Evolutionary conservation across 2,329 filamentous ascomycete genomes (phyloP).

Genomic region (Claviceps purpurea): DNA sequence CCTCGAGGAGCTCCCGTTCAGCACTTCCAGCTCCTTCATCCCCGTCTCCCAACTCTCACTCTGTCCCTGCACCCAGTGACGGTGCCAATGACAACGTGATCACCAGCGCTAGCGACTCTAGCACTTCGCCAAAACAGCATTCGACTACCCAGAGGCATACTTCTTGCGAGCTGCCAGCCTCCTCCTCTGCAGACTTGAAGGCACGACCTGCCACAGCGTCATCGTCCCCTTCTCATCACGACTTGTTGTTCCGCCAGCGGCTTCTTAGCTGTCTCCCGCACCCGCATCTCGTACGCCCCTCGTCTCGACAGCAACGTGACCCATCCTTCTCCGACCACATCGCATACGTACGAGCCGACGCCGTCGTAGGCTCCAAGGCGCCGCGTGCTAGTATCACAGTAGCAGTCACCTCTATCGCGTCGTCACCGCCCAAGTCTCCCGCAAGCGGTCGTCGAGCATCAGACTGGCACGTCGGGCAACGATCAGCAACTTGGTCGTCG

Average conservation of each 20-base stretch:
- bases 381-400: not conserved
- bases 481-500: slow-evolving; percentile 3
- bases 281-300: slow-evolving; percentile 3
- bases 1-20: not conserved
- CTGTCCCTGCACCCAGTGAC: not conserved
- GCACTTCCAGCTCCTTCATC: not conserved
- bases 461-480: slow-evolving; percentile 2
- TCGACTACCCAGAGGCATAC: slow-evolving; percentile 39
- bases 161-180: slow-evolving; percentile 41
- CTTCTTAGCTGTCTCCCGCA: not conserved
- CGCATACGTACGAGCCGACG: slow-evolving; percentile 8
- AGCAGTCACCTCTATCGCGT: not conserved
- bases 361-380: slow-evolving; percentile 2
- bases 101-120: not conserved
- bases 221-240: slow-evolving; percentile 10
- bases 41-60: not conserved
- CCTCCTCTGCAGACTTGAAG: slow-evolving; percentile 37
- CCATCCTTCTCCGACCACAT: slow-evolving; percentile 9
- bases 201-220: slow-evolving; percentile 13
- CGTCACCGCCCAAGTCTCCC: slow-evolving; percentile 3
- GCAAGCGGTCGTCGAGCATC: slow-evolving; percentile 7
- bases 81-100: not conserved
- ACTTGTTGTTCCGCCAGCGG: slow-evolving; percentile 9
- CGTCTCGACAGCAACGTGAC: slow-evolving; percentile 8
- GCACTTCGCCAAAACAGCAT: slow-evolving; percentile 18